These are phyloP conservation scores for Babesia ovata DNA, from an alignment of 169 alveolate species.

Conservation along the genomic window DNA sequence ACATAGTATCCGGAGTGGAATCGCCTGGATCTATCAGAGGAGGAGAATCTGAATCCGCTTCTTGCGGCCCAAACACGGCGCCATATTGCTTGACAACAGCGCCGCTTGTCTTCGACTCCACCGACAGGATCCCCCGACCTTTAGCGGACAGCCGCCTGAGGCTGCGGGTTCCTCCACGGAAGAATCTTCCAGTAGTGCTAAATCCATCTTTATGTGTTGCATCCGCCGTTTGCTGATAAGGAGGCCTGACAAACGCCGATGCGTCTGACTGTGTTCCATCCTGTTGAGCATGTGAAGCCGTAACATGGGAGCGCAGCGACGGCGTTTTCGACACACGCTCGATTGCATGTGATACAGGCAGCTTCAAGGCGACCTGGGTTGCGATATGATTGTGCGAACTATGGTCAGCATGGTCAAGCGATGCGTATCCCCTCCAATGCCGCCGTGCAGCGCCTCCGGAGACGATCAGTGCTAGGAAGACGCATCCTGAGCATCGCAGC, in stretches of 20 bases:
- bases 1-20: constrained; percentile 36
- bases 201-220: neutral
- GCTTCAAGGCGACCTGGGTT: neutral
- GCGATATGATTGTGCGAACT: neutral
- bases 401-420: neutral
- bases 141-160: neutral
- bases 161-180: neutral
- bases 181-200: neutral
- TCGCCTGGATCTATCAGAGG: constrained; percentile 13
- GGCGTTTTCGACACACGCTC: no score
- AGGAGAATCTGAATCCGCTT: neutral
- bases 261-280: neutral
- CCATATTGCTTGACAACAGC: constrained; percentile 28
- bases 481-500: neutral
- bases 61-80: neutral
- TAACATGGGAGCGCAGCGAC: no score
- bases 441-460: neutral
- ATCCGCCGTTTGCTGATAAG: neutral
- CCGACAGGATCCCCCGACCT: neutral
- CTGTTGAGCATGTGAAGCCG: no score
- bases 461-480: neutral
- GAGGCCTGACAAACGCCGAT: neutral
- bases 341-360: neutral
- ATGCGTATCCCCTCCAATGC: neutral
- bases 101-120: neutral